These are phyloP conservation scores for Pseudodiploospora longispora DNA, from an alignment of 2,329 filamentous ascomycete genomes.

Conservation along the genomic window DNA sequence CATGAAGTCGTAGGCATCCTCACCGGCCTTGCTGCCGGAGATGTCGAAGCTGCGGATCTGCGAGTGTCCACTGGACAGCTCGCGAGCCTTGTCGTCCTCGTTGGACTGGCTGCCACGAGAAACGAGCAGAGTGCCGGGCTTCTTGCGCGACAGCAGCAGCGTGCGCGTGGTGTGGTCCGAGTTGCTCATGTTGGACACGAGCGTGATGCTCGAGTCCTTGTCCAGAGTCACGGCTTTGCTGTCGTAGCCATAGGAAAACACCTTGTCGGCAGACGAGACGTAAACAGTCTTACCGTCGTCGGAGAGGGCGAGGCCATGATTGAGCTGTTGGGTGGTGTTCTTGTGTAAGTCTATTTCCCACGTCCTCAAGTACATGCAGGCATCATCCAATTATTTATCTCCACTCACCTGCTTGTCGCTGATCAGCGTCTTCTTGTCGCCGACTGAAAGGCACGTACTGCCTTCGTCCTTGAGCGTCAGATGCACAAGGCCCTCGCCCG, in stretches of 20 bases:
- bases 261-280: slow-evolving; percentile 48
- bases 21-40: slow-evolving; percentile 17
- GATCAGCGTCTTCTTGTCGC: slow-evolving; percentile 28
- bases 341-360: not conserved
- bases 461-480: slow-evolving; percentile 33
- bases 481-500: slow-evolving; percentile 32
- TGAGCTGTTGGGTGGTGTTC: slow-evolving; percentile 31
- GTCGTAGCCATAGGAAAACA: slow-evolving; percentile 60
- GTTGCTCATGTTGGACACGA: slow-evolving; percentile 56
- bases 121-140: slow-evolving; percentile 52
- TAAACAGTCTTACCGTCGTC: slow-evolving; percentile 45
- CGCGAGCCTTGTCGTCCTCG: slow-evolving; percentile 46
- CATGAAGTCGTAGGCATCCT: slow-evolving; percentile 35
- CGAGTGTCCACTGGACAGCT: slow-evolving; percentile 49
- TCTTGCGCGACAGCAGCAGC: slow-evolving; percentile 49
- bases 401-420: slow-evolving; percentile 25
- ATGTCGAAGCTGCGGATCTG: slow-evolving; percentile 56
- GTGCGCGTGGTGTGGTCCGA: slow-evolving; percentile 59
- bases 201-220: slow-evolving; percentile 31
- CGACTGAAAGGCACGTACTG: slow-evolving; percentile 32
- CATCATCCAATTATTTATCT: not conserved
- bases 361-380: not conserved
- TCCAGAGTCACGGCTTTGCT: slow-evolving; percentile 37
- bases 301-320: slow-evolving; percentile 48
- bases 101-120: slow-evolving; percentile 58